Conservation (phyloP, 78 protist genomes). For the Dictyostelium citrinum region DNA sequence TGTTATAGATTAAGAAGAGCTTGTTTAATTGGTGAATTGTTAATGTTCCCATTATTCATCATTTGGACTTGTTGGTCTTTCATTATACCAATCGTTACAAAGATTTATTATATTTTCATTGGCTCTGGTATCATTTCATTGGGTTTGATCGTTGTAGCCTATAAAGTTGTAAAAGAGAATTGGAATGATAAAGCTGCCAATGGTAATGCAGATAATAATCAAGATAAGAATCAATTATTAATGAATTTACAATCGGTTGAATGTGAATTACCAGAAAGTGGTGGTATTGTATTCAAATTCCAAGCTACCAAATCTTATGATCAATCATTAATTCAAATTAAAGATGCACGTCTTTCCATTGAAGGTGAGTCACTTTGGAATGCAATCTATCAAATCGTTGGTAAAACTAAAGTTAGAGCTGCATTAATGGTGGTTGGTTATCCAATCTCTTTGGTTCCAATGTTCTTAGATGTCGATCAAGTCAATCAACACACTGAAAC, state of each 20-base stretch:
- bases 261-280: slow-evolving; percentile 26
- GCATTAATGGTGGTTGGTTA: slow-evolving; percentile 58
- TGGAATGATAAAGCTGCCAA: slow-evolving; percentile 10
- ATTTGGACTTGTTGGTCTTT: slow-evolving; percentile 75
- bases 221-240: neutral
- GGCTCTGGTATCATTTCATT: slow-evolving; percentile 18
- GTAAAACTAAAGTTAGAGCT: slow-evolving; percentile 35
- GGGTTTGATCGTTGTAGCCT: neutral
- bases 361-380: slow-evolving; percentile 55
- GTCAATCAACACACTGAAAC: neutral
- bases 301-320: neutral
- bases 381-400: slow-evolving; percentile 18
- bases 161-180: slow-evolving; percentile 18
- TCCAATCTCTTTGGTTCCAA: slow-evolving; percentile 58
- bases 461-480: slow-evolving; percentile 16
- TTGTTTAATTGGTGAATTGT: slow-evolving; percentile 60
- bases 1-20: slow-evolving; percentile 63
- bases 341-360: slow-evolving; percentile 41
- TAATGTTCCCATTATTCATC: slow-evolving; percentile 75
- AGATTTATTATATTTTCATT: slow-evolving; percentile 61
- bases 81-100: slow-evolving; percentile 60
- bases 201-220: neutral
- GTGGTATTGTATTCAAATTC: slow-evolving; percentile 44
- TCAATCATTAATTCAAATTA: neutral
- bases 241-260: neutral